phyloP scores from a whole-genome alignment of 805 yeast genomes.

The Helenozyma rhizophorensis region DNA sequence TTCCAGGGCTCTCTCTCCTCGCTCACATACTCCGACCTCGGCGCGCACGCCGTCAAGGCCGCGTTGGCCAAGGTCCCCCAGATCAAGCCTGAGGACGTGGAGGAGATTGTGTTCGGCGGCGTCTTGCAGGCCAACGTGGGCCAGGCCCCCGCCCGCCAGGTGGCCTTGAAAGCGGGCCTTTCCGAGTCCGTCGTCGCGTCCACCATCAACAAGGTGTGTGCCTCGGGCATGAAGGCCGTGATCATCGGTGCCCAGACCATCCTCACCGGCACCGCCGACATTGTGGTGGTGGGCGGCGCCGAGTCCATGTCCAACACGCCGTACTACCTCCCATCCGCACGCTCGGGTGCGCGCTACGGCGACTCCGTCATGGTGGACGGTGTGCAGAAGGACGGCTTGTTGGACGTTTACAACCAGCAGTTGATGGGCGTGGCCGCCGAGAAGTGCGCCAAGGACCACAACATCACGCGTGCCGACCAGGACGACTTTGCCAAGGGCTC shows the following conservation, averaged over 20 bases:
- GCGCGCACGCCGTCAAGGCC: conserved; percentile 87
- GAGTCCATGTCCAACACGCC: conserved; percentile 97
- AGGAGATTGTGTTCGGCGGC: conserved; percentile 89
- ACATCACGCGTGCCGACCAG: conserved; percentile 76
- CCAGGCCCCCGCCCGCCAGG: conserved; percentile 98
- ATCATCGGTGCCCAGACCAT: conserved; percentile 89
- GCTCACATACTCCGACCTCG: conserved; percentile 77
- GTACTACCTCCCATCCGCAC: conserved; percentile 80
- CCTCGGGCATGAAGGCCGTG: conserved; percentile 90
- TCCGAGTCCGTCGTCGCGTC: conserved; percentile 78
- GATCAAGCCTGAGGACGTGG: conserved; percentile 71
- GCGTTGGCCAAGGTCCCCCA: conserved; percentile 81
- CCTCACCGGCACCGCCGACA: conserved; percentile 82
- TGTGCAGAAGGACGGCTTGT: conserved; percentile 84
- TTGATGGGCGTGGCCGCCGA: conserved; percentile 99
- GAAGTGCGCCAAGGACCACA: conserved; percentile 85
- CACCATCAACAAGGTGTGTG: conserved; percentile 94
- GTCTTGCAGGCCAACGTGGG: conserved; percentile 92
- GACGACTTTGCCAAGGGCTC: conserved; percentile 84
- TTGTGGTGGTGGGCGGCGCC: conserved; percentile 95
- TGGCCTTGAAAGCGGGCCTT: conserved; percentile 85
- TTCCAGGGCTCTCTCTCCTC: conserved; percentile 82
- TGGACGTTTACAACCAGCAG: conserved; percentile 81
- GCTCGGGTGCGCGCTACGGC: conserved; percentile 90
- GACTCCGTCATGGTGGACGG: conserved; percentile 80